Evolutionary conservation across 1,284 basidiomycete species (phyloP).

Genomic region (Ganoderma multipileum): DNA sequence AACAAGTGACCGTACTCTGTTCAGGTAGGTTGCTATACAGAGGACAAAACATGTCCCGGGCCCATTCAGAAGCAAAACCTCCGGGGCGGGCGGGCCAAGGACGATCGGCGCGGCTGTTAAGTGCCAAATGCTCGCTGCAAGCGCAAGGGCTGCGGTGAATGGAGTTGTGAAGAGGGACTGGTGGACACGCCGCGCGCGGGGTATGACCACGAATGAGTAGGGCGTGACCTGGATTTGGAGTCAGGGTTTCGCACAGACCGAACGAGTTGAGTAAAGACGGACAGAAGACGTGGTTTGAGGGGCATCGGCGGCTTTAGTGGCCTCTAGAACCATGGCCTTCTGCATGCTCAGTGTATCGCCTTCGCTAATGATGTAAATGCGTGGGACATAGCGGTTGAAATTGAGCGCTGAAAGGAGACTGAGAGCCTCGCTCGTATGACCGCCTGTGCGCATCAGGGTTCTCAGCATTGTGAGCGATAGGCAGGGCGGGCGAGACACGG

Average conservation of each 20-base stretch:
- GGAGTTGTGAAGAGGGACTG: constrained; percentile 77
- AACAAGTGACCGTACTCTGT: constrained; percentile 64
- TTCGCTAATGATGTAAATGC: constrained; percentile 85
- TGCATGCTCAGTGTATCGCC: constrained; percentile 82
- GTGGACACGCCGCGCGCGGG: constrained; percentile 86
- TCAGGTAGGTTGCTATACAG: constrained; percentile 75
- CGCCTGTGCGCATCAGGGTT: constrained; percentile 61
- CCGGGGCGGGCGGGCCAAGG: constrained; percentile 57
- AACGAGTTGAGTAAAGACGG: constrained; percentile 20
- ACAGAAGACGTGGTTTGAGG: constrained; percentile 26
- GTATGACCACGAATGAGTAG: constrained; percentile 71
- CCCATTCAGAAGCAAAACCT: constrained; percentile 91
- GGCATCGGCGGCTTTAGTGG: constrained; percentile 38
- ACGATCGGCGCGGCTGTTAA: constrained; percentile 59
- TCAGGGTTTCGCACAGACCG: constrained; percentile 15
- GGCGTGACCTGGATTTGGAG: constrained; percentile 26
- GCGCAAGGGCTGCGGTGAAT: constrained; percentile 66
- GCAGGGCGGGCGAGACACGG: constrained; percentile 25
- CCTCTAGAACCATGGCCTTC: constrained; percentile 78
- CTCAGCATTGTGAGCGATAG: constrained; percentile 9
- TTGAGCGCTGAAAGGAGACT: constrained; percentile 81
- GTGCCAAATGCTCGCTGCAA: constrained; percentile 63
- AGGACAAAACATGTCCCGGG: constrained; percentile 94
- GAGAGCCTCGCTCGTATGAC: constrained; percentile 93
- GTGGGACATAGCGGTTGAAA: constrained; percentile 75